Evolutionary conservation across 2,329 filamentous ascomycete genomes (phyloP).

Genomic region (Fusarium falciforme): DNA sequence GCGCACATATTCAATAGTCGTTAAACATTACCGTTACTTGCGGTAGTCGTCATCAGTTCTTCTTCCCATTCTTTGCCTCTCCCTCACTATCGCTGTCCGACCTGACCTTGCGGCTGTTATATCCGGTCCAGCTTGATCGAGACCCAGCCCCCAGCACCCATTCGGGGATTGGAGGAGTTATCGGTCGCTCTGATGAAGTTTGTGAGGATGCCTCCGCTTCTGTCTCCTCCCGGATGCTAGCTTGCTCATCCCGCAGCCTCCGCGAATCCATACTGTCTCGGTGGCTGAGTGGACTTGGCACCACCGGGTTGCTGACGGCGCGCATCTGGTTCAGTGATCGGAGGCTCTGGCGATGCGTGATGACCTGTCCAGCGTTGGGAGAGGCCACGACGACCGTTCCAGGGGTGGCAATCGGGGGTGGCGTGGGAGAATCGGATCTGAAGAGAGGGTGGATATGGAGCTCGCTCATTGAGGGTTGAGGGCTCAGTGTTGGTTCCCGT

Average conservation of each 20-base stretch:
- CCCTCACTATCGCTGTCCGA: conserved; percentile 21
- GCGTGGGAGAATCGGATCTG: conserved; percentile 76
- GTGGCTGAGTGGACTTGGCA: conserved; percentile 60
- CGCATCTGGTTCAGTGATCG: conserved; percentile 65
- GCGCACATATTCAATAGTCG: conserved; percentile 20
- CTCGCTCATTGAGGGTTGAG: conserved; percentile 59
- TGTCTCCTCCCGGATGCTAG: conserved; percentile 41
- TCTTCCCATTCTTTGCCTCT: conserved; percentile 7
- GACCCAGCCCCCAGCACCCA: conserved; percentile 68
- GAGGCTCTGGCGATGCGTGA: conserved; percentile 65
- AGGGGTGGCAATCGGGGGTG: conserved; percentile 73
- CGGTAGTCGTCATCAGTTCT: conserved; percentile 11
- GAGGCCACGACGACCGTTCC: conserved; percentile 79
- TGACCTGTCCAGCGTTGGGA: conserved; percentile 73
- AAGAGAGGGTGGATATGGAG: conserved; percentile 83
- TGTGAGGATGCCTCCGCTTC: conserved; percentile 37
- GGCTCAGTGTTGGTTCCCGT: conserved; percentile 42
- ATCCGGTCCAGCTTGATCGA: conserved; percentile 61
- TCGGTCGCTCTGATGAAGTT: conserved; percentile 54
- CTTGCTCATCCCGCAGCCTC: conserved; percentile 33
- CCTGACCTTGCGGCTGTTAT: conserved; percentile 53
- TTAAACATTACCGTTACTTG: conserved; percentile 21
- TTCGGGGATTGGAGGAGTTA: conserved; percentile 71
- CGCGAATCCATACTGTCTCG: conserved; percentile 60
- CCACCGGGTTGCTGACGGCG: conserved; percentile 64